Conservation (phyloP, 768 basidiomycete species). For the Wakefieldia striispora region DNA sequence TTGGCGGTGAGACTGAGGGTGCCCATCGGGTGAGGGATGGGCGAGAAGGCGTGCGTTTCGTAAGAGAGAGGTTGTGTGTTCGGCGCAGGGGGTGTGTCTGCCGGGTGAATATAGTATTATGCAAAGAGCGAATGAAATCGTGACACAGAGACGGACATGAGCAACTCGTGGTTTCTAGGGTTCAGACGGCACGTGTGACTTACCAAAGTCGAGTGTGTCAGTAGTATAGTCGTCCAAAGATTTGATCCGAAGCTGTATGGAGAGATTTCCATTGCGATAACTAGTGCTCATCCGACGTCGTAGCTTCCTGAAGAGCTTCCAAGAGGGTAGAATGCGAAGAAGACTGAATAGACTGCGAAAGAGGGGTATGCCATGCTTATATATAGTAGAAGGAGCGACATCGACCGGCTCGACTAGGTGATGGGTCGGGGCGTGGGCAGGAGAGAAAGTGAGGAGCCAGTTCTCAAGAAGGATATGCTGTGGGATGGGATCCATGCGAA, state of each 20-base stretch:
- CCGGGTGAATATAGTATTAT: constrained; percentile 7
- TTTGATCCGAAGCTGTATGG: constrained; percentile 48
- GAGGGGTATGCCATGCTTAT: constrained; percentile 81
- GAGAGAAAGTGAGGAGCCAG: constrained; percentile 55
- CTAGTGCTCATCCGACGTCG: constrained; percentile 39
- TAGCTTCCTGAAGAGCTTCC: constrained; percentile 67
- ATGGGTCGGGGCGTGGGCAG: constrained; percentile 10
- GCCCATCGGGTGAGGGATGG: constrained; percentile 68
- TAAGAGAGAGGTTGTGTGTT: constrained; percentile 43
- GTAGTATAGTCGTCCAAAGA: constrained; percentile 30
- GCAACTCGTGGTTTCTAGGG: constrained; percentile 30
- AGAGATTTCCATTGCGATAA: constrained; percentile 42
- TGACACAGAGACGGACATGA: constrained; percentile 29
- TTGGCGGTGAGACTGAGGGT: constrained; percentile 57
- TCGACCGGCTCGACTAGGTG: constrained; percentile 37
- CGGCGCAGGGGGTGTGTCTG: constrained; percentile 41
- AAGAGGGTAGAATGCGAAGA: constrained; percentile 71
- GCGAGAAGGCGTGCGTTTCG: constrained; percentile 57
- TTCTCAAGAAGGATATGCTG: constrained; percentile 70
- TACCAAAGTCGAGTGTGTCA: constrained; percentile 38
- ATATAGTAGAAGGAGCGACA: constrained; percentile 69
- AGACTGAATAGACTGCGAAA: constrained; percentile 73
- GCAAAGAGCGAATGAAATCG: constrained; percentile 2
- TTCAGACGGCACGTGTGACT: constrained; percentile 25
- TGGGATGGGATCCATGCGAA: constrained; percentile 68